A percentile compares a stretch with the other conserved stretches of the same genome.
Conservation (phyloP, 2,329 filamentous ascomycete genomes). For the Ceratocystiopsis minuta region DNA sequence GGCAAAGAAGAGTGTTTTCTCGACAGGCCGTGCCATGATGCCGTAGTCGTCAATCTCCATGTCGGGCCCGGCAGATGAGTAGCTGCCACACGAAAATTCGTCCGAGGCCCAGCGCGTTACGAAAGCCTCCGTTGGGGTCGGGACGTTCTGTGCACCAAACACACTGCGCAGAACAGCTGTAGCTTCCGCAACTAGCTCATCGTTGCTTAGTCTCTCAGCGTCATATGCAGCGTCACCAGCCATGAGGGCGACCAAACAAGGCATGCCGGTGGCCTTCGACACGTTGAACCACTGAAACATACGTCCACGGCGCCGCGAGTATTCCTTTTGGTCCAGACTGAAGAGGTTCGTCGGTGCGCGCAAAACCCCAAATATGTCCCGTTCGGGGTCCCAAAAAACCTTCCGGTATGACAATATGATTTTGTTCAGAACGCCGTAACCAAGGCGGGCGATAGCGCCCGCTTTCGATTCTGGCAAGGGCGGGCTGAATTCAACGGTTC, state of each 20-base stretch:
- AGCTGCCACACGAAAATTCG: slow-evolving; percentile 80
- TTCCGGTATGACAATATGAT: slow-evolving; percentile 77
- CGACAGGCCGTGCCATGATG: slow-evolving; percentile 66
- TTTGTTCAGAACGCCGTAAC: slow-evolving; percentile 91
- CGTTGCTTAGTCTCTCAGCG: slow-evolving; percentile 59
- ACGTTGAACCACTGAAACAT: slow-evolving; percentile 99
- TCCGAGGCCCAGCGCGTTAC: slow-evolving; percentile 88
- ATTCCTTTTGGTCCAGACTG: slow-evolving; percentile 65
- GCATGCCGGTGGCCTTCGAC: slow-evolving; percentile 72
- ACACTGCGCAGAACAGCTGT: slow-evolving; percentile 60
- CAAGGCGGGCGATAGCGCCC: slow-evolving; percentile 63
- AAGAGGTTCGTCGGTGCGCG: slow-evolving; percentile 51
- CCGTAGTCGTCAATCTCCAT: slow-evolving; percentile 84
- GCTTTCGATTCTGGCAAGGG: slow-evolving; percentile 75
- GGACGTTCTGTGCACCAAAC: slow-evolving; percentile 47
- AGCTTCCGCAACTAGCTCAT: slow-evolving; percentile 62
- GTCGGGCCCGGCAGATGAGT: slow-evolving; percentile 76
- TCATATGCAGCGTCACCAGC: slow-evolving; percentile 85
- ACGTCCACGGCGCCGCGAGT: slow-evolving; percentile 60
- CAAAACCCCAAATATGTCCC: slow-evolving; percentile 87
- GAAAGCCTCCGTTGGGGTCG: slow-evolving; percentile 66
- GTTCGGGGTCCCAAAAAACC: slow-evolving; percentile 75
- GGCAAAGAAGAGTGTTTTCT: slow-evolving; percentile 72
- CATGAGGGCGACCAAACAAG: slow-evolving; percentile 82
- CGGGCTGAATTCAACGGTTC: slow-evolving; percentile 68